Percentiles rank a stretch among this genome's conserved stretches.
These are phyloP conservation scores for Exophiala oligosperma DNA, from an alignment of 2,329 filamentous ascomycete genomes.

Conservation along the genomic window DNA sequence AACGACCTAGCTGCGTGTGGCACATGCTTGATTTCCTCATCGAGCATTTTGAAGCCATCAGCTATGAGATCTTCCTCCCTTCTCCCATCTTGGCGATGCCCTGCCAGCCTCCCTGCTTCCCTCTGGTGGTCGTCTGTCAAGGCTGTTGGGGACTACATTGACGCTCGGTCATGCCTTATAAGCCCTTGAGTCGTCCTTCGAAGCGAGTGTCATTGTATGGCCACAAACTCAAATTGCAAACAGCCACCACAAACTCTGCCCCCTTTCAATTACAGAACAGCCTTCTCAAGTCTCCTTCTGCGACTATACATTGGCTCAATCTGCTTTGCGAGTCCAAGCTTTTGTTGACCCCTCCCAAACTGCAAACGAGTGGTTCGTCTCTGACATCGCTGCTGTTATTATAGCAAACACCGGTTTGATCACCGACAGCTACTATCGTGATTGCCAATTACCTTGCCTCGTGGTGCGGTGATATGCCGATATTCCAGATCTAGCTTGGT, in stretches of 20 bases:
- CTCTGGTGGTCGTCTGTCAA: background rate
- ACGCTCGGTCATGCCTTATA: background rate
- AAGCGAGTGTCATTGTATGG: background rate
- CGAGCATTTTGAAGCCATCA: conserved; percentile 8
- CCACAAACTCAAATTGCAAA: background rate
- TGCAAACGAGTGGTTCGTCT: background rate
- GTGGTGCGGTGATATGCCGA: background rate
- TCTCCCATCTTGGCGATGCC: background rate
- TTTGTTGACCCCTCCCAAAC: background rate
- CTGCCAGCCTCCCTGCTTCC: background rate
- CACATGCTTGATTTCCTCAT: conserved; percentile 11
- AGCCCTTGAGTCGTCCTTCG: background rate
- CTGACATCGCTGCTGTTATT: background rate
- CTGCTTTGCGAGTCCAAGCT: conserved; percentile 7
- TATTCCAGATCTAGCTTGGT: background rate
- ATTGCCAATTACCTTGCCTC: background rate
- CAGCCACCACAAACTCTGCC: background rate
- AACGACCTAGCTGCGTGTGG: background rate
- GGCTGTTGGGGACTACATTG: background rate
- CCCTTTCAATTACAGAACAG: background rate
- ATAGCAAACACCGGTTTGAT: background rate
- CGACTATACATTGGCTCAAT: background rate
- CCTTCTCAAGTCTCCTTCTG: background rate
- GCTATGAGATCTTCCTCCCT: background rate
- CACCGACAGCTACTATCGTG: background rate